Evolutionary conservation across 2,329 filamentous ascomycete genomes (phyloP).

Genomic region (Aspergillus fumigatiaffinis): DNA sequence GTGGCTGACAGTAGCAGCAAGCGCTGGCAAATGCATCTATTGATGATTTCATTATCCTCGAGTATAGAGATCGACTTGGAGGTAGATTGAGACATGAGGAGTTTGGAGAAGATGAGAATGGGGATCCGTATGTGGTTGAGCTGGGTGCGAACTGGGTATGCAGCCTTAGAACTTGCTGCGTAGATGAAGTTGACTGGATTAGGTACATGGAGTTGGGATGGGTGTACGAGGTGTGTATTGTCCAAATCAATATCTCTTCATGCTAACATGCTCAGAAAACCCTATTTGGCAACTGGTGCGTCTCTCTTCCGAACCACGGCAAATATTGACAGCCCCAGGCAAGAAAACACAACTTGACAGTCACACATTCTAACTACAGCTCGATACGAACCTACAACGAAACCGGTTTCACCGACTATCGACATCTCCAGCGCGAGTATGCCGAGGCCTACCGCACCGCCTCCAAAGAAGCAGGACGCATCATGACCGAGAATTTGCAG

Average conservation of each 20-base stretch:
- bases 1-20: slow-evolving; percentile 41
- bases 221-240: slow-evolving; percentile 16
- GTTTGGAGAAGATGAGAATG: slow-evolving; percentile 52
- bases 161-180: neutral
- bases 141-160: slow-evolving; percentile 64
- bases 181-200: neutral
- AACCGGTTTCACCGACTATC: slow-evolving; percentile 52
- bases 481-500: slow-evolving; percentile 58
- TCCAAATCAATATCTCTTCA: no score
- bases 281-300: slow-evolving; percentile 55
- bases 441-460: slow-evolving; percentile 45
- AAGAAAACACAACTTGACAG: slow-evolving; percentile 56
- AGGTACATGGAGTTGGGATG: slow-evolving; percentile 42
- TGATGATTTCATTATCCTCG: slow-evolving; percentile 62
- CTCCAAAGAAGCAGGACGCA: slow-evolving; percentile 52
- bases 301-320: neutral
- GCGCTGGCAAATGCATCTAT: slow-evolving; percentile 58
- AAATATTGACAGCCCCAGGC: slow-evolving; percentile 25
- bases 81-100: slow-evolving; percentile 57
- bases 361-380: slow-evolving; percentile 56
- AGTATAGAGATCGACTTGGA: slow-evolving; percentile 60
- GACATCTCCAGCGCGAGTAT: slow-evolving; percentile 48
- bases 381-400: slow-evolving; percentile 60
- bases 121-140: slow-evolving; percentile 57
- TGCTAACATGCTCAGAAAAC: slow-evolving; percentile 30